phyloP scores from a whole-genome alignment of 805 yeast genomes.

The Ogataea chonburiensis region DNA sequence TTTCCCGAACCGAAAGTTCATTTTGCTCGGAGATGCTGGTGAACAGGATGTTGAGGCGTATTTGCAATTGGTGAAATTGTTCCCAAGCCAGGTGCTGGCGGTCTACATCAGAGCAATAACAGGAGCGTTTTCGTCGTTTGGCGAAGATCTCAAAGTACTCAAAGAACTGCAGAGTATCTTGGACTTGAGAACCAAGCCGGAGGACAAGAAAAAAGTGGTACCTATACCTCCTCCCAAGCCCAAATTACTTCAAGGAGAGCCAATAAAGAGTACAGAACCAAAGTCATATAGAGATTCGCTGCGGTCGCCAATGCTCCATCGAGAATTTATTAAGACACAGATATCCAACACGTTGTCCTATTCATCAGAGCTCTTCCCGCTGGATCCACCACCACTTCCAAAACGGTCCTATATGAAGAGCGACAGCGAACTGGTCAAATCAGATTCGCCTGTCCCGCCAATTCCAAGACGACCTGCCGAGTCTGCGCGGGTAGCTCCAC shows the following conservation, averaged over 20 bases:
- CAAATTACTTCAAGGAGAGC: conserved; percentile 35
- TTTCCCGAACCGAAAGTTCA: conserved; percentile 74
- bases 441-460: conserved; percentile 16
- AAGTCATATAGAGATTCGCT: conserved; percentile 8
- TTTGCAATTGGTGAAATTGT: conserved; percentile 57
- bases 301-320: conserved; percentile 8
- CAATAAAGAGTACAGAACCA: conserved; percentile 10
- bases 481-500: conserved; percentile 5
- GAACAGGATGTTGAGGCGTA: conserved; percentile 95
- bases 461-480: conserved; percentile 15
- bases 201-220: conserved; percentile 16
- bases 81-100: conserved; percentile 65
- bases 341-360: conserved; percentile 8
- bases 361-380: conserved; percentile 6
- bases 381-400: conserved; percentile 14
- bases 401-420: conserved; percentile 8
- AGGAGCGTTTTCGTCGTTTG: conserved; percentile 58
- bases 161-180: conserved; percentile 24
- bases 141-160: conserved; percentile 37
- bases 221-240: conserved; percentile 55
- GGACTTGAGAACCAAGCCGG: conserved; percentile 4
- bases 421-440: conserved; percentile 6
- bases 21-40: conserved; percentile 93
- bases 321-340: conserved; percentile 9
- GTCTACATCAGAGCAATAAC: conserved; percentile 80